Evolutionary conservation across 75 land plant genomes (phyloP), one percentile per base, ranked within the genome.

Genomic region (Selaginella moellendorffii): DNA sequence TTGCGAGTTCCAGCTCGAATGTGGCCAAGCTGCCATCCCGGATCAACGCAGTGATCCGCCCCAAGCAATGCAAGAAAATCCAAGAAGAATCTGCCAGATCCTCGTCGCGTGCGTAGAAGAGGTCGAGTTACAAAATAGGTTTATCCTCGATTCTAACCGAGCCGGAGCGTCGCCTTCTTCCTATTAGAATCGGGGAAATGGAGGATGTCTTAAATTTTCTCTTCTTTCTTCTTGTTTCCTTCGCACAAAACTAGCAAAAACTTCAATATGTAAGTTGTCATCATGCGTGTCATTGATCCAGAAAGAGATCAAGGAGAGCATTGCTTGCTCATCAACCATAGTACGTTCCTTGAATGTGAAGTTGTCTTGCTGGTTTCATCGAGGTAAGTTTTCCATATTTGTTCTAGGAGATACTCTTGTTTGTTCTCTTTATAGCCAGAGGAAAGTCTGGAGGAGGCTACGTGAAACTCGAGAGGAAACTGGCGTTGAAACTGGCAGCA

Each of bases 181-280:
- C 64, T 77, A 0, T n/a, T 53, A 14, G 9, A 12, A 12, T 24
- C 30, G 12, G 31, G 0, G 14, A 23, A 18, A n/a, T 87, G 97
- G 97, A 71, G 62, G 23, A 78, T 91, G 62, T 83, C 81, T 0
- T 70, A 31, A 56, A 29, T 30, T 24, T 29, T 59, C 24, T n/a
- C n/a, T n/a, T 19, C 24, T 56, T 21, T 19, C 14, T 5, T 36
- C 10, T 36, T 5, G 5, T 36, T 14, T 5, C 14, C 14, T 36
- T 5, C 46, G 14, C 46, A 36, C 46, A 36, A 5, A 36, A 5
- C 10, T 14, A 36, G 5, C 5, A 5, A 19, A 8, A 56, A 5
- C 9, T 56, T n/a, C 2, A 5, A 56, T 56, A 19, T 56, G 19
- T 25, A 56, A n/a, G 24, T 25, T 21, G 59, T 56, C 5, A 56